phyloP scores from a whole-genome alignment of 1,139 yeast genomes.

The Candida pseudoviswanathii region DNA sequence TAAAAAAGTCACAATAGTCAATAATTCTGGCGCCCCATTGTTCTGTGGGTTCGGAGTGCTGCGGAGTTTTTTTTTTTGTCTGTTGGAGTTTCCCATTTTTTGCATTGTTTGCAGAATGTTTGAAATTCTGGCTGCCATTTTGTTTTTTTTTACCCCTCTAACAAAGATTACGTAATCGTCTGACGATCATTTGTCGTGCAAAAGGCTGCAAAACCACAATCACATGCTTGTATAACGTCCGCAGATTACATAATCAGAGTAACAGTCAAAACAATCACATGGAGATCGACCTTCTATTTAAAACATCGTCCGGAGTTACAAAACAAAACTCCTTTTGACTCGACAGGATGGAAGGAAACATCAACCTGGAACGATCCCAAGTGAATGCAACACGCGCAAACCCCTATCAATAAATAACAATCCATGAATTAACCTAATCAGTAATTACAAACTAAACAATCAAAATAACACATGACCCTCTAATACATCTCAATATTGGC shows the following conservation, averaged over 20 bases:
- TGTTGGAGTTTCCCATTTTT: not conserved
- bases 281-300: too few relatives aligned
- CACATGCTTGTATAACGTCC: not conserved
- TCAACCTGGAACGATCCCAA: too few relatives aligned
- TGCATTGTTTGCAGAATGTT: too few relatives aligned
- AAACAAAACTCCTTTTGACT: too few relatives aligned
- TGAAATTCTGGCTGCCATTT: not conserved
- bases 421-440: not conserved
- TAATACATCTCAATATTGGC: slow-evolving; percentile 18
- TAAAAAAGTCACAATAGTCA: not conserved
- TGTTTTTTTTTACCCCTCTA: not conserved
- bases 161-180: too few relatives aligned
- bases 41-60: not conserved
- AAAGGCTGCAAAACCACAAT: too few relatives aligned
- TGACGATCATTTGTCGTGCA: too few relatives aligned
- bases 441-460: not conserved
- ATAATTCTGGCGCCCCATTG: too few relatives aligned
- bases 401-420: not conserved
- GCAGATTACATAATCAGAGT: not conserved
- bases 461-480: not conserved
- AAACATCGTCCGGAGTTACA: too few relatives aligned
- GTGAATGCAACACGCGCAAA: too few relatives aligned
- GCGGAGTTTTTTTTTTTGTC: slow-evolving; percentile 3
- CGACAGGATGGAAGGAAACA: too few relatives aligned
- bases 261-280: not conserved